These are phyloP conservation scores for Botrytis medusae DNA, from an alignment of 2,329 filamentous ascomycete genomes.

Conservation along the genomic window DNA sequence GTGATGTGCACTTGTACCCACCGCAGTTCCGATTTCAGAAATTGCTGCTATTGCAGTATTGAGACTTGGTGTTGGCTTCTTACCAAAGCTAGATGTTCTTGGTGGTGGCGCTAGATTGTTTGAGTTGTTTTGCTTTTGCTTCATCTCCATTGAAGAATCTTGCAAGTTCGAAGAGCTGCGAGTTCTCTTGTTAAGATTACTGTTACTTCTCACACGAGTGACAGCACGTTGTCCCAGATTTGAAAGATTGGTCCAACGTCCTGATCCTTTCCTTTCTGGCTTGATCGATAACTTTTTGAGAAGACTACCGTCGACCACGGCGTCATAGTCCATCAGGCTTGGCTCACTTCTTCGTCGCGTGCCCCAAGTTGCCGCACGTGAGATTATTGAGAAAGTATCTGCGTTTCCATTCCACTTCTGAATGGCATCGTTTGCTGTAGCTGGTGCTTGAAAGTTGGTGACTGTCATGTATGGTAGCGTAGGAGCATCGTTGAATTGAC, in stretches of 20 bases:
- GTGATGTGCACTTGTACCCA: conserved; percentile 45
- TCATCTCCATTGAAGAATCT: conserved; percentile 33
- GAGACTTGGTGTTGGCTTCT: conserved; percentile 56
- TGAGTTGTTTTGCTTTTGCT: conserved; percentile 39
- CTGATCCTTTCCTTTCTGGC: conserved; percentile 44
- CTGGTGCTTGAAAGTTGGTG: conserved; percentile 44
- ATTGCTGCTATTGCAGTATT: conserved; percentile 59
- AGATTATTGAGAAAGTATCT: conserved; percentile 56
- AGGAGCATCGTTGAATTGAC: conserved; percentile 43
- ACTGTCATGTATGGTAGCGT: conserved; percentile 39
- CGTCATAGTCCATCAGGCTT: conserved; percentile 57
- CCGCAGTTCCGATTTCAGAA: conserved; percentile 54
- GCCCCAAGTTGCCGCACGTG: conserved; percentile 67
- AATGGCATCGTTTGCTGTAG: conserved; percentile 51
- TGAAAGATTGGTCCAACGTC: conserved; percentile 3
- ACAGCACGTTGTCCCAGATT: conserved; percentile 23
- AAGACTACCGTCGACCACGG: conserved; percentile 58
- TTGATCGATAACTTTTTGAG: conserved; percentile 61
- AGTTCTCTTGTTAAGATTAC: conserved; percentile 37
- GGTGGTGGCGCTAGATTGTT: conserved; percentile 49
- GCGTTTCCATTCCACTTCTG: conserved; percentile 46
- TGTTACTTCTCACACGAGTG: conserved; percentile 38
- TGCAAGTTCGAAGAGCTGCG: conserved; percentile 34
- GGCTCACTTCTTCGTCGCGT: conserved; percentile 66
- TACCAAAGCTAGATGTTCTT: conserved; percentile 50